A percentile compares a stretch with the other conserved stretches of the same genome.
Conservation (phyloP, 1,139 yeast species). For the Candida freyschussii region DNA sequence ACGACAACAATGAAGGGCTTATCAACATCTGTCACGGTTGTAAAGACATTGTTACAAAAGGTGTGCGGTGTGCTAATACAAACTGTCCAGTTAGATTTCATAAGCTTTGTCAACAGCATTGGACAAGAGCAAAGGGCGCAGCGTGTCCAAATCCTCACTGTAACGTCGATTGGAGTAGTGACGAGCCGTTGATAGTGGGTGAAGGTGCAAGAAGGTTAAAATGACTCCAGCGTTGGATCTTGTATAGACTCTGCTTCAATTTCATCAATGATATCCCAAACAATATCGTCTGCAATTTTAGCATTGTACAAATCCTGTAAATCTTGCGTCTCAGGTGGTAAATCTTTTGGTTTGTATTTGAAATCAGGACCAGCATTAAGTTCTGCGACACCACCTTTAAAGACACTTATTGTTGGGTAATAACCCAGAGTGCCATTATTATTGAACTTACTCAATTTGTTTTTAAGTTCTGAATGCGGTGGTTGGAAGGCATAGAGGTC, state of each 20-base stretch:
- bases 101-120: slow-evolving; percentile 39
- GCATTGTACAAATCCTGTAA: slow-evolving; percentile 63
- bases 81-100: slow-evolving; percentile 44
- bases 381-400: slow-evolving; percentile 70
- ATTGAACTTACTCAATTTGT: slow-evolving; percentile 39
- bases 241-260: slow-evolving; percentile 53
- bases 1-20: slow-evolving; percentile 35
- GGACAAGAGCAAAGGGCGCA: slow-evolving; percentile 29
- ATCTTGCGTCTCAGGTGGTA: slow-evolving; percentile 37
- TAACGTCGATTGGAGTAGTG: slow-evolving; percentile 14
- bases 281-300: slow-evolving; percentile 73
- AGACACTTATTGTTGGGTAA: slow-evolving; percentile 85
- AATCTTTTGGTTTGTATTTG: slow-evolving; percentile 37
- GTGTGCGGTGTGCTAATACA: slow-evolving; percentile 36
- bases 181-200: slow-evolving; percentile 12
- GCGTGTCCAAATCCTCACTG: slow-evolving; percentile 28
- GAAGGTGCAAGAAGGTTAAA: too few species aligned
- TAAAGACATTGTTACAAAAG: slow-evolving; percentile 51
- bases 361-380: slow-evolving; percentile 70
- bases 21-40: slow-evolving; percentile 49
- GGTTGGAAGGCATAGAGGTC: slow-evolving; percentile 77
- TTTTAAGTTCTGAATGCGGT: slow-evolving; percentile 50
- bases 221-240: slow-evolving; percentile 10
- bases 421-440: slow-evolving; percentile 86
- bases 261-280: slow-evolving; percentile 82